Percentiles rank a stretch among this genome's conserved stretches.
These are phyloP conservation scores for Ogataea saltuana DNA, from an alignment of 805 yeast species.

Conservation along the genomic window DNA sequence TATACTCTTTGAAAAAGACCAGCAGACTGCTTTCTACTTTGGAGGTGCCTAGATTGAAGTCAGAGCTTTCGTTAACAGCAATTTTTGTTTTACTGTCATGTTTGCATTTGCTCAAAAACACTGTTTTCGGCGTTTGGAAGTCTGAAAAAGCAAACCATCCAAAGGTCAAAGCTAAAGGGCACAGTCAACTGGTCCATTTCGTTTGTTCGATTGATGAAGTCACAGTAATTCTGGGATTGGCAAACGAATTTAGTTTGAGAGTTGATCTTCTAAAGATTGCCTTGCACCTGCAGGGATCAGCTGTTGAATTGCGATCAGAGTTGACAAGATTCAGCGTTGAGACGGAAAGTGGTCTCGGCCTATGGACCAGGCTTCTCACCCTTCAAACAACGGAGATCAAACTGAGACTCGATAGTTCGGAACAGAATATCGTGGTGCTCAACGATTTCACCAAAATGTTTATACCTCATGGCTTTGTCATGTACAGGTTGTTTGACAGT, in stretches of 20 bases:
- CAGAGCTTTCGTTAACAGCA: slow-evolving; percentile 37
- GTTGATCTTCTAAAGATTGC: slow-evolving; percentile 42
- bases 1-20: slow-evolving; percentile 8
- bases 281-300: slow-evolving; percentile 19
- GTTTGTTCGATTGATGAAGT: slow-evolving; percentile 20
- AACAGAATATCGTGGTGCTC: slow-evolving; percentile 21
- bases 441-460: slow-evolving; percentile 47
- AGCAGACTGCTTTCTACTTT: slow-evolving; percentile 7
- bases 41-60: slow-evolving; percentile 18
- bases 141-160: not conserved
- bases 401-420: slow-evolving; percentile 29
- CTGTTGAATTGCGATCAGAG: slow-evolving; percentile 22
- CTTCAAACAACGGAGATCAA: slow-evolving; percentile 3
- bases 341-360: slow-evolving; percentile 48
- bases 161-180: not conserved
- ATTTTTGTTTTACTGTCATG: slow-evolving; percentile 49
- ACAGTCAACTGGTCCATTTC: slow-evolving; percentile 11
- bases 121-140: slow-evolving; percentile 22
- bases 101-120: slow-evolving; percentile 45
- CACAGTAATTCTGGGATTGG: slow-evolving; percentile 39
- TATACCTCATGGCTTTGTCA: slow-evolving; percentile 73
- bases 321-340: slow-evolving; percentile 49
- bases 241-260: slow-evolving; percentile 50
- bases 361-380: slow-evolving; percentile 48
- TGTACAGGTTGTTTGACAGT: slow-evolving; percentile 80